Evolutionary conservation across 352 stramenopile genomes (phyloP), one percentile per base, ranked within the genome.

Genomic region (Globisporangium echinulatum): DNA sequence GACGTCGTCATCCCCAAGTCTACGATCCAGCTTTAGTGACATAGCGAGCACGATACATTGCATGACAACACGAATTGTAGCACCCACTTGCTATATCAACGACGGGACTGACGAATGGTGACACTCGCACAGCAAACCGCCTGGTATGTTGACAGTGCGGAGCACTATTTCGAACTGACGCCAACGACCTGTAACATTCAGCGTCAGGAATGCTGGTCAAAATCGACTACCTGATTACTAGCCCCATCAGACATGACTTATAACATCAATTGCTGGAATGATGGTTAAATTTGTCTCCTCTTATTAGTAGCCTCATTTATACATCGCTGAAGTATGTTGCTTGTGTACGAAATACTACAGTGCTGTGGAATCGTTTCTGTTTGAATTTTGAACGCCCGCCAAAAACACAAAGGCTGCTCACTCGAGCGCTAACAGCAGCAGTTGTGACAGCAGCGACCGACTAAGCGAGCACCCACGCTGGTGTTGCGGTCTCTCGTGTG

Each of bases 1-100:
- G 54, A 49, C 25, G 71, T 71, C 36, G 60, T 87, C 14, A 15
- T 49, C 9, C 71, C 68, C 33, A 74, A 81, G 53, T 74, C 71
- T 6, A 85, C 71, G 1, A 76, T 89, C 46, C 67, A 81, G 52
- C 63, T 88, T 15, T 65, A 49, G n/a, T 85, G 52, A 72, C n/a
- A n/a, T n/a, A n/a, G n/a, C n/a, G n/a, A n/a, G n/a, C n/a, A 47
- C 17, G 37, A 46, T n/a, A 11, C 14, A 11, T 46, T 2, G 2
- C 3, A 2, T 46, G 14, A 47, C 10, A 47, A n/a, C 42, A n/a
- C n/a, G n/a, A n/a, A n/a, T n/a, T n/a, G n/a, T n/a, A n/a, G n/a
- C n/a, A n/a, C n/a, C n/a, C n/a, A n/a, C n/a, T n/a, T n/a, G n/a
- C n/a, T n/a, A n/a, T n/a, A n/a, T n/a, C n/a, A n/a, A n/a, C n/a